A percentile compares a stretch with the other conserved stretches of the same genome.
Conservation (phyloP, 768 basidiomycete species). For the Termitomyces titanicus region DNA sequence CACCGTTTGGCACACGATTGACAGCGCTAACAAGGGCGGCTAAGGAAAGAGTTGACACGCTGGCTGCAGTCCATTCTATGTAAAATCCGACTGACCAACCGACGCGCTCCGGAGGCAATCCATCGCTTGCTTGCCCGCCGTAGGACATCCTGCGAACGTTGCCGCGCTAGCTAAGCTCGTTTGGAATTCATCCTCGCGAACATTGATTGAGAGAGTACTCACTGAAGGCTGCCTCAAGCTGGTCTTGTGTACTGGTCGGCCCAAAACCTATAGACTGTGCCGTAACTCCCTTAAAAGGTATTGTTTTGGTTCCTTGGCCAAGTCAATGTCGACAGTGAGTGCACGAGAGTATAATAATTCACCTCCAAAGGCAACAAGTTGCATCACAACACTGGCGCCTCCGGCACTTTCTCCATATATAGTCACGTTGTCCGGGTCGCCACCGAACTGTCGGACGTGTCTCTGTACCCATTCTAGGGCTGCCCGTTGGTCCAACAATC, state of each 20-base stretch:
- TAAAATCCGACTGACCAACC: background rate
- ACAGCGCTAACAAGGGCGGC: conserved; percentile 36
- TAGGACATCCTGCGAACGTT: background rate
- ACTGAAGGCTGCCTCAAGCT: conserved; percentile 31
- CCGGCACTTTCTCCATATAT: conserved; percentile 39
- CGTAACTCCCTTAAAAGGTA: conserved; percentile 37
- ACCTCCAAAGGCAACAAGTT: conserved; percentile 41
- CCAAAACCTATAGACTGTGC: conserved; percentile 43
- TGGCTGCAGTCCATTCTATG: background rate
- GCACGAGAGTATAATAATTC: conserved; percentile 17
- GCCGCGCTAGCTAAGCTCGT: background rate
- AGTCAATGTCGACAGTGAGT: background rate
- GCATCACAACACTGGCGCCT: conserved; percentile 41
- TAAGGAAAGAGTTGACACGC: conserved; percentile 5
- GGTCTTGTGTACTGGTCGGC: conserved; percentile 25
- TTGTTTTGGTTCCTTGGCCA: conserved; percentile 16
- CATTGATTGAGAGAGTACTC: conserved; percentile 4
- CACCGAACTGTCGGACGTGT: conserved; percentile 33
- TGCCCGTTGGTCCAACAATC: conserved; percentile 38
- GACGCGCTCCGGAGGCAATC: background rate
- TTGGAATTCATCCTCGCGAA: background rate
- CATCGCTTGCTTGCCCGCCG: background rate
- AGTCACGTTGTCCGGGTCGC: conserved; percentile 28
- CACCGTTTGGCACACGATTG: conserved; percentile 30
- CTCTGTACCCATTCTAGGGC: conserved; percentile 38